Percentiles rank a stretch among this genome's conserved stretches.
Conservation (phyloP, 148 eudicot species). For the Vaccinium macrocarpon region DNA sequence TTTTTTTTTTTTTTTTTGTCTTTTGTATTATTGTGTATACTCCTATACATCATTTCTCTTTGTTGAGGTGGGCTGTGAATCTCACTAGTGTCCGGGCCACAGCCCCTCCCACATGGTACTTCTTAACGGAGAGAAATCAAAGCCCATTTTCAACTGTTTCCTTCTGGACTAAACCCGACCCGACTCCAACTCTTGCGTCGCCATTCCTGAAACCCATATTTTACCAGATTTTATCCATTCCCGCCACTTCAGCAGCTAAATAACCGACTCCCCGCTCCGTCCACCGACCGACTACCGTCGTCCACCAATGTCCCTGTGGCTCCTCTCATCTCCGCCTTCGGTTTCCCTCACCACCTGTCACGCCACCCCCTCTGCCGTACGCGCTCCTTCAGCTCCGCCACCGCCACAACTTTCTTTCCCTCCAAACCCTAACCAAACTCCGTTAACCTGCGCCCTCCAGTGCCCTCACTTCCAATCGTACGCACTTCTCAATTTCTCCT, state of each 20-base stretch:
- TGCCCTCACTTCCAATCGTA: constrained; percentile 90
- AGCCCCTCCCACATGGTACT: too few species aligned
- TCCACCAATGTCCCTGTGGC: constrained; percentile 20
- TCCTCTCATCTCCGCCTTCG: constrained; percentile 26
- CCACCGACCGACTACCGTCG: background rate
- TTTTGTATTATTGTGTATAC: too few species aligned
- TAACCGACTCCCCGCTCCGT: background rate
- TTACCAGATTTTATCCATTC: constrained; percentile 24
- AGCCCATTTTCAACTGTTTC: too few species aligned
- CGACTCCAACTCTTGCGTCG: background rate
- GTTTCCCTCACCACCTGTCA: constrained; percentile 25
- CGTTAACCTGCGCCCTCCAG: constrained; percentile 73
- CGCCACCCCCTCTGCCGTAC: constrained; percentile 26
- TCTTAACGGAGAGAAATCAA: too few species aligned
- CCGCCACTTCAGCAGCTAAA: constrained; percentile 14
- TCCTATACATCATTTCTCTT: too few species aligned
- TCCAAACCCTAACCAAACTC: constrained; percentile 32
- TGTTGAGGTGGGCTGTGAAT: too few species aligned
- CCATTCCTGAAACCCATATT: background rate
- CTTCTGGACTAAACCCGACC: too few species aligned
- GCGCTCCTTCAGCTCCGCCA: constrained; percentile 25
- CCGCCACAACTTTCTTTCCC: constrained; percentile 24
- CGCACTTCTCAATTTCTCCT: constrained; percentile 1
- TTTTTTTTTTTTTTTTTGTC: too few species aligned
- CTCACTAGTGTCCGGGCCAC: too few species aligned